Base-by-base conservation (phyloP, 768 basidiomycete genomes). In the Pleurotus salmoneostramineus region DNA sequence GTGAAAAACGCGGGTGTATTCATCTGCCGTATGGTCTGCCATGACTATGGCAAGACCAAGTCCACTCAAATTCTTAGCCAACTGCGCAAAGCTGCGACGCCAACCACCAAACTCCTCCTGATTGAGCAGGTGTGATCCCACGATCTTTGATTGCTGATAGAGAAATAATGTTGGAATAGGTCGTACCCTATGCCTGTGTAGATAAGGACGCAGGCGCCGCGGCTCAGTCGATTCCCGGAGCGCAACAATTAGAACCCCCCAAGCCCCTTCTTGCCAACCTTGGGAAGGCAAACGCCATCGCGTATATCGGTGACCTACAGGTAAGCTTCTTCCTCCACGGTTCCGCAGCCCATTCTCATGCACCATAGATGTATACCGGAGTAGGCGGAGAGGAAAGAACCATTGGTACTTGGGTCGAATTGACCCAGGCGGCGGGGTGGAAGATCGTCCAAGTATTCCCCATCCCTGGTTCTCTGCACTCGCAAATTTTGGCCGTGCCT, bases 361-460 rank as follows among this genome's bases (percentile, higher is more conserved):
- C 43, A 21, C 35, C 27, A 27, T 56, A 71, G 70, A 71, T 74
- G 71, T 47, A 69, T 56, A 65, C 60, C 8, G 40, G 66, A 3
- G 49, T 68, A 51, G 66, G 70, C 45, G 70, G 66, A 7, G 58
- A 66, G 57, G 72, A 72, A 51, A 66, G 70, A 49, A 73, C 69
- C 5, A 50, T 67, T 14, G 59, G 59, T 6, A 58, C 68, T 15
- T 68, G 67, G 42, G n/a, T 62, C 4, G 61, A 62, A n/a, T 62
- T 73, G 2, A 61, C 63, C 2, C 34, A 56, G 10, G 60, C 60
- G 5, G 32, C 64, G 14, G 71, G 71, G 1, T 73, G 72, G 72
- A 71, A 68, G 60, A 56, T 56, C 15, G 17, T 21, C 1, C 14
- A 56, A 34, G 46, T 56, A 5, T 27, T 46, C 10, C 43, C 8